Evolutionary conservation across 768 basidiomycete species (phyloP), one percentile per base, ranked within the genome.

Genomic region (Suillus ampliporus): DNA sequence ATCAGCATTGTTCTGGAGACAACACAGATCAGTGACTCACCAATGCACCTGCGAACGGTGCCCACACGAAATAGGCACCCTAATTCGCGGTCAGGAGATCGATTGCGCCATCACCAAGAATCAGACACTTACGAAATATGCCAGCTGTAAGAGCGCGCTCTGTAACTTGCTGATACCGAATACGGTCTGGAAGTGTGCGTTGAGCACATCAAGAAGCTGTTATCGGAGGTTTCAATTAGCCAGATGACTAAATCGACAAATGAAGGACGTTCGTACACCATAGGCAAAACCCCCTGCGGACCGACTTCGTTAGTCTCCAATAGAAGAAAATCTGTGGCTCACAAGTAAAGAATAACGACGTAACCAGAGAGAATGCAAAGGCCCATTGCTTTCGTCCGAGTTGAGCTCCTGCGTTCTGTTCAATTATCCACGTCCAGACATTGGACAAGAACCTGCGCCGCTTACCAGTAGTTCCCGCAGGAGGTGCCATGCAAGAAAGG

Each of bases 271-370:
- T 60, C 84, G 68, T 71, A 87, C 84, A 40, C 88, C 88, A 62
- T 89, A 88, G 7, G 88, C 84, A 72, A 89, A 89, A 0, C 88
- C 88, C 87, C 87, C 86, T 82, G 58, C 40, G 40, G n/a, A 40
- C 26, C 46, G 57, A 13, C 44, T 60, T 26, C 44, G 61, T 21
- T 51, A 34, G 37, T 43, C 35, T 28, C 28, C 38, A 50, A 38
- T 31, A 44, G 48, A 6, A 15, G 9, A 23, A 21, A 44, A 40
- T 31, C 19, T 19, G 51, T 28, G 11, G 73, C 84, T 65, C 65
- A 86, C 87, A 89, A 34, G 89, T 88, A 75, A 91, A 91, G 81
- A 91, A 91, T 37, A 91, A 79, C 13, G 89, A 85, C 21, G 89
- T 91, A 63, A 92, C 87, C 60, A 91, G 83, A 43, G 79, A 78